Conservation (phyloP, 768 basidiomycete genomes). For the Pulveroboletus ravenelii region DNA sequence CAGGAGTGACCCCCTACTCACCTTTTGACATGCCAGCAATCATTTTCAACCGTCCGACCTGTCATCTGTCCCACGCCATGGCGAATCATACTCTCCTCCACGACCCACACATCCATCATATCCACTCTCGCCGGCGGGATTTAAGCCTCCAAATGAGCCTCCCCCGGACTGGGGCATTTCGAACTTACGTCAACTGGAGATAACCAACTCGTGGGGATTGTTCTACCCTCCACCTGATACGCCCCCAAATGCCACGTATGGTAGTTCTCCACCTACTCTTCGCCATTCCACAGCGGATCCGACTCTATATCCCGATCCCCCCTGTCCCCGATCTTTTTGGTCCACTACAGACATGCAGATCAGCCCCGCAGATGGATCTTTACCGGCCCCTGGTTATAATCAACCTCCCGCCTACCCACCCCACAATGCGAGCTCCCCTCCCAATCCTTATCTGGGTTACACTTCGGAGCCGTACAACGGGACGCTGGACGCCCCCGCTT, state of each 20-base stretch:
- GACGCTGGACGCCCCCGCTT: conserved; percentile 2
- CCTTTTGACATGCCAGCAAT: conserved; percentile 2
- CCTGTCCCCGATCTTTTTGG: conserved; percentile 1
- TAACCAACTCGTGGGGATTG: conserved; percentile 6
- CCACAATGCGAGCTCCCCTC: not conserved
- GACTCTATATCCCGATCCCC: not conserved
- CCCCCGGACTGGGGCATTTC: not conserved
- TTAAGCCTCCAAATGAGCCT: not conserved
- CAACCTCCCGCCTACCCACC: not conserved
- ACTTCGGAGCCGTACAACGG: conserved; percentile 1
- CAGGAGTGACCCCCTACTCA: not conserved
- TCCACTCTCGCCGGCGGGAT: not conserved
- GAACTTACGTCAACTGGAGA: not conserved
- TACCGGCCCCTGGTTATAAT: not conserved
- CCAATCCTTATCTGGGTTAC: not conserved
- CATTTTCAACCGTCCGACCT: not conserved
- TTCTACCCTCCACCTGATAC: not conserved
- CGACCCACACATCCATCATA: not conserved
- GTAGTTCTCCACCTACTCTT: not conserved
- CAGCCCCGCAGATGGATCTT: not conserved
- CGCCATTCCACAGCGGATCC: not conserved
- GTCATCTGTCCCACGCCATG: not conserved
- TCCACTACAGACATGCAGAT: not conserved
- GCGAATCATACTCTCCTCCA: not conserved
- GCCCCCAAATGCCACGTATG: not conserved